Evolutionary conservation across 768 basidiomycete genomes (phyloP).

Genomic region (Saitozyma sp.): DNA sequence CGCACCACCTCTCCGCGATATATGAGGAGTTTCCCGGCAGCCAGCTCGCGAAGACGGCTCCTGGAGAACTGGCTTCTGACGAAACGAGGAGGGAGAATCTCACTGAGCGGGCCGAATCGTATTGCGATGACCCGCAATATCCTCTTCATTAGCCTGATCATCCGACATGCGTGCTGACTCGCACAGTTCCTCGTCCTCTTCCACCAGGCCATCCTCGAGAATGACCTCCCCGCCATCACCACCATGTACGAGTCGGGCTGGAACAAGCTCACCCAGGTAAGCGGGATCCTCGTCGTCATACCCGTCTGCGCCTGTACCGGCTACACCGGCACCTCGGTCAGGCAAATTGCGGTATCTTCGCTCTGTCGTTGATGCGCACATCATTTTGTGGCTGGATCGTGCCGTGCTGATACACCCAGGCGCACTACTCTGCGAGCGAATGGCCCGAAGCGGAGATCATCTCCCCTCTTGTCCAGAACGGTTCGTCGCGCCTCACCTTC

Average conservation of each 20-base stretch:
- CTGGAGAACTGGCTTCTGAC: too few species aligned
- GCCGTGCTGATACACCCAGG: constrained; percentile 44
- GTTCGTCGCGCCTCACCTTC: constrained; percentile 54
- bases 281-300: background rate
- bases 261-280: constrained; percentile 84
- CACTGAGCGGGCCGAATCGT: background rate
- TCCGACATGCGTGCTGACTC: constrained; percentile 3
- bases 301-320: too few species aligned
- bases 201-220: constrained; percentile 85
- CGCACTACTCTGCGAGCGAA: constrained; percentile 88
- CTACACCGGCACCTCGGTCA: too few species aligned
- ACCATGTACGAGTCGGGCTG: constrained; percentile 94
- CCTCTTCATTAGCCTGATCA: background rate
- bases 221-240: constrained; percentile 87
- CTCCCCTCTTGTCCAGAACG: constrained; percentile 89
- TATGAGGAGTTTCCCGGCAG: too few species aligned
- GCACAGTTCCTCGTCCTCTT: constrained; percentile 88
- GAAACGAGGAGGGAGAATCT: background rate
- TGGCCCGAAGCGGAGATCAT: constrained; percentile 98
- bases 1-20: too few species aligned
- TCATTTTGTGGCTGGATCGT: background rate
- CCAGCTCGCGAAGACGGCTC: too few species aligned
- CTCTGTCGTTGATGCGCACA: background rate
- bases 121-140: too few species aligned
- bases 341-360: background rate